These are phyloP conservation scores for Vitis rupestris DNA, from an alignment of 164 flowering plant species.

Conservation along the genomic window DNA sequence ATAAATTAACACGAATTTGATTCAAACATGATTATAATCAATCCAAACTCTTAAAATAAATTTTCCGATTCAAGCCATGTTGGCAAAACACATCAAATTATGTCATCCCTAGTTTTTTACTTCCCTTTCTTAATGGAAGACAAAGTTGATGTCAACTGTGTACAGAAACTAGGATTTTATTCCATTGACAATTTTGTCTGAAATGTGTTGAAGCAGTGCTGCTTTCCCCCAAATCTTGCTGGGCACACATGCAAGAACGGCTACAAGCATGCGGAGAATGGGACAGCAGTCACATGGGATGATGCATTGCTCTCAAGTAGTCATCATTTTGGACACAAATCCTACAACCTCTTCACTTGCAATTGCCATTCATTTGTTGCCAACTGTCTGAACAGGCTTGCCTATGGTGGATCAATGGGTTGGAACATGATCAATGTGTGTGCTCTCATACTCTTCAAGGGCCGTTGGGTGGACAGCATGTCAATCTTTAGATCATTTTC, in stretches of 20 bases:
- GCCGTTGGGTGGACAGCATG: constrained; percentile 64
- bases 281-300: constrained; percentile 82
- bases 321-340: constrained; percentile 65
- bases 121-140: not conserved
- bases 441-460: constrained; percentile 56
- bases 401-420: constrained; percentile 61
- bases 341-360: constrained; percentile 89
- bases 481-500: constrained; percentile 67
- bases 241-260: constrained; percentile 74
- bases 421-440: constrained; percentile 90
- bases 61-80: too few relatives aligned
- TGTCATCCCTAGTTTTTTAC: too few relatives aligned
- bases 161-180: not conserved
- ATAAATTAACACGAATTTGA: too few relatives aligned
- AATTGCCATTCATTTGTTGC: constrained; percentile 88
- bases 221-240: constrained; percentile 72
- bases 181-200: constrained; percentile 3
- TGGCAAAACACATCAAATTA: too few relatives aligned
- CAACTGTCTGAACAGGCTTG: constrained; percentile 71
- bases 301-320: constrained; percentile 59
- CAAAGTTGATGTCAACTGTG: not conserved
- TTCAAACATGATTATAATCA: too few relatives aligned
- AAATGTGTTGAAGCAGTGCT: constrained; percentile 51
- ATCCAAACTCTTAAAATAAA: too few relatives aligned
- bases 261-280: constrained; percentile 64